Evolutionary conservation across 345 rosid species (phyloP).

Genomic region (Reutealis trisperma): DNA sequence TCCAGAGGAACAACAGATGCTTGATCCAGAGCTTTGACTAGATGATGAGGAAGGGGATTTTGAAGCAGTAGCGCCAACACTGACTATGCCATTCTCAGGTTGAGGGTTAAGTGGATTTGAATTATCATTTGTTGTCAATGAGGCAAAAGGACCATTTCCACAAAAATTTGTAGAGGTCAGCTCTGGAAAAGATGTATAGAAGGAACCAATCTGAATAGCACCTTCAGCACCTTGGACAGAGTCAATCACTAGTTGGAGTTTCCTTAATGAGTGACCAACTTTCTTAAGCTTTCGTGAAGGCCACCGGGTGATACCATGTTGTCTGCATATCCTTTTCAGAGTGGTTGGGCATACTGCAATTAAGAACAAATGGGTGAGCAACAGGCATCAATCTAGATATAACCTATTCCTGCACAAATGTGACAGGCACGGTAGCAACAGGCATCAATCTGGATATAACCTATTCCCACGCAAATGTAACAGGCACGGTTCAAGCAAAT

Average conservation of each 20-base stretch:
- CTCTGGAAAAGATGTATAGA: conserved; percentile 84
- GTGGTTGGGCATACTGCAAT: conserved; percentile 97
- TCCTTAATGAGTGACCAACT: conserved; percentile 87
- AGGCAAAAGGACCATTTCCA: conserved; percentile 40
- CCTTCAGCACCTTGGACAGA: conserved; percentile 92
- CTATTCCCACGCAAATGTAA: neutral
- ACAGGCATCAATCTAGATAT: conserved; percentile 6
- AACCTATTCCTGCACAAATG: neutral
- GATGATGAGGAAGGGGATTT: conserved; percentile 71
- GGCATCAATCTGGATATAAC: conserved; percentile 2
- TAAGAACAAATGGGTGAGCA: conserved; percentile 23
- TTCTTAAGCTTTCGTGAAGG: conserved; percentile 97
- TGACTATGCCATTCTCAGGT: conserved; percentile 39
- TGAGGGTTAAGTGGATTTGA: conserved; percentile 37
- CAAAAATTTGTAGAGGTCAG: conserved; percentile 60
- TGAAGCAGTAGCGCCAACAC: conserved; percentile 43
- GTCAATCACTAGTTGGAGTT: conserved; percentile 86
- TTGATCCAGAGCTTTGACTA: conserved; percentile 79
- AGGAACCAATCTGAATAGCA: conserved; percentile 73
- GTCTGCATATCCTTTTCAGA: conserved; percentile 93
- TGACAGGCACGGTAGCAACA: neutral
- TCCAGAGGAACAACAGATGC: conserved; percentile 65
- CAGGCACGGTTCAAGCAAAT: conserved; percentile 1
- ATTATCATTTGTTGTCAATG: conserved; percentile 33
- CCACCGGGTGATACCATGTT: conserved; percentile 89